phyloP scores from a whole-genome alignment of 2,329 filamentous ascomycete genomes.

The Pyricularia grisea region DNA sequence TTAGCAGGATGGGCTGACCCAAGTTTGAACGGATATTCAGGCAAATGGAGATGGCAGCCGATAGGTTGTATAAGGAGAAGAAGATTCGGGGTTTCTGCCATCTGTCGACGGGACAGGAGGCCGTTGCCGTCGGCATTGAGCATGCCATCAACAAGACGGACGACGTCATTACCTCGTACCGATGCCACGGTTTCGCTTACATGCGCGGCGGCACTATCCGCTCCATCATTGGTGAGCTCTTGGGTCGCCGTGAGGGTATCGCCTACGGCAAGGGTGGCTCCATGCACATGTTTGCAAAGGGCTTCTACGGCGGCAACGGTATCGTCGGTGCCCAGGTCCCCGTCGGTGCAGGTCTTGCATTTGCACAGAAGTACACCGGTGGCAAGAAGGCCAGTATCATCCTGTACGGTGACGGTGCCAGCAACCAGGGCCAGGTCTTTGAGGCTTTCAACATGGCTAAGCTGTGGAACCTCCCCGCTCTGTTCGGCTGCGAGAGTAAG shows the following conservation, averaged over 20 bases:
- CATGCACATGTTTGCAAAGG: slow-evolving; percentile 99
- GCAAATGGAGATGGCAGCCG: slow-evolving; percentile 99
- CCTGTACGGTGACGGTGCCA: slow-evolving; percentile 95
- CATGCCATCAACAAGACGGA: slow-evolving; percentile 86
- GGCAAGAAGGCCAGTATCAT: slow-evolving; percentile 80
- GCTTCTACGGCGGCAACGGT: slow-evolving; percentile 98
- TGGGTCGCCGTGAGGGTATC: slow-evolving; percentile 92
- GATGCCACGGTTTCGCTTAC: slow-evolving; percentile 95
- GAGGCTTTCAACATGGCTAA: slow-evolving; percentile 99
- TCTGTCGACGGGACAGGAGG: slow-evolving; percentile 94
- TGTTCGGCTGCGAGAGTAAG: slow-evolving; percentile 98
- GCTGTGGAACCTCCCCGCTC: slow-evolving; percentile 90
- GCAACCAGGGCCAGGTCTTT: slow-evolving; percentile 99
- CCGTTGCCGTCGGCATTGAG: slow-evolving; percentile 93
- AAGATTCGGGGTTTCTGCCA: slow-evolving; percentile 99
- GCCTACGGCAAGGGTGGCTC: slow-evolving; percentile 98
- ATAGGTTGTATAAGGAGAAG: slow-evolving; percentile 99
- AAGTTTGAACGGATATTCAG: slow-evolving; percentile 31
- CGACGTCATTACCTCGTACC: slow-evolving; percentile 95
- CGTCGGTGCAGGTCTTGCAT: slow-evolving; percentile 90
- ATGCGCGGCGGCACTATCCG: slow-evolving; percentile 90
- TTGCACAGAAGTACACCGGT: slow-evolving; percentile 89
- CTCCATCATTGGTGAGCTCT: slow-evolving; percentile 90
- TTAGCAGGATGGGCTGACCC: neutral
- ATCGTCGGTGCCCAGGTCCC: slow-evolving; percentile 98